phyloP scores from a whole-genome alignment of 1,139 yeast genomes.

The Saccharomyces hybrid region DNA sequence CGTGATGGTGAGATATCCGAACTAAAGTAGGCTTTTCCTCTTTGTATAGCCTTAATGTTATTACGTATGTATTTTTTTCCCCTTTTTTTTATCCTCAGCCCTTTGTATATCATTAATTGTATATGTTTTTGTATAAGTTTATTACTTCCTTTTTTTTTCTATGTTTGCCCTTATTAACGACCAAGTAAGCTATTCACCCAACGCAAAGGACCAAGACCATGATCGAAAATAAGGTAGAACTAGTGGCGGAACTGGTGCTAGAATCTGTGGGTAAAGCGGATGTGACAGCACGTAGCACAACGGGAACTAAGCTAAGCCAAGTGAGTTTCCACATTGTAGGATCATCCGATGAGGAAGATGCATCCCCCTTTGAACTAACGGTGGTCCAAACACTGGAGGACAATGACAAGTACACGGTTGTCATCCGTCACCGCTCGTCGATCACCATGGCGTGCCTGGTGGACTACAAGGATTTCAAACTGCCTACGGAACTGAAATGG shows the following conservation, averaged over 20 bases:
- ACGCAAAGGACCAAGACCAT: background rate
- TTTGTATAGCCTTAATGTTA: background rate
- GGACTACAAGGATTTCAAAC: background rate
- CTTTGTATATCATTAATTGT: background rate
- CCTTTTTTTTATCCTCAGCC: background rate
- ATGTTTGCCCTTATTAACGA: background rate
- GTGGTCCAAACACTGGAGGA: background rate
- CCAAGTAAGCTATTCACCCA: background rate
- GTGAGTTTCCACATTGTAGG: background rate
- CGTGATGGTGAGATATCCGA: conserved; percentile 46
- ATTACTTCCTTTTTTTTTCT: background rate
- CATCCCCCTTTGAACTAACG: background rate
- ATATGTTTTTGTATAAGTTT: background rate
- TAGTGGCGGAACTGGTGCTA: background rate
- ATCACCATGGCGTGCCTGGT: background rate
- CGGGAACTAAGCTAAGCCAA: background rate
- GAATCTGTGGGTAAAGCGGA: background rate
- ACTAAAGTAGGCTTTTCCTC: conserved; percentile 25
- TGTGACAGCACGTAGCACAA: background rate
- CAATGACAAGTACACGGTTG: background rate
- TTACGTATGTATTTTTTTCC: background rate
- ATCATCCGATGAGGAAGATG: background rate
- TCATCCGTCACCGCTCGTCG: background rate
- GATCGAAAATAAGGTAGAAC: background rate
- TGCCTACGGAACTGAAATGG: background rate